These are phyloP conservation scores for Sphaceloma murrayae DNA, from an alignment of 2,329 filamentous ascomycete genomes.

Conservation along the genomic window DNA sequence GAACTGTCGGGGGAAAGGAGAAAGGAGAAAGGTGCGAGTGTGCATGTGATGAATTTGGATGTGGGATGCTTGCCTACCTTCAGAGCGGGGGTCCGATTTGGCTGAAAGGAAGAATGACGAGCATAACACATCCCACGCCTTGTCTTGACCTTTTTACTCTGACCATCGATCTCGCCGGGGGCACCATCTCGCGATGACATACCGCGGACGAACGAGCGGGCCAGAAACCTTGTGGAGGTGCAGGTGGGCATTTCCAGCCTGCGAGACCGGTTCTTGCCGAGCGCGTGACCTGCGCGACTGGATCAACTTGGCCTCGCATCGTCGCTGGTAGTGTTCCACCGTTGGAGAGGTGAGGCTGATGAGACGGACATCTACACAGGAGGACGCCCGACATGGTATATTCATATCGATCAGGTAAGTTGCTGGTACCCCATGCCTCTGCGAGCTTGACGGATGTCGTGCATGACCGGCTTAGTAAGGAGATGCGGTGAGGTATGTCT, in stretches of 20 bases:
- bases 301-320: slow-evolving; percentile 10
- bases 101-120: slow-evolving; percentile 1
- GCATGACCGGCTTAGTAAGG: slow-evolving; percentile 2
- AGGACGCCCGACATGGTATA: too few species aligned
- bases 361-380: too few species aligned
- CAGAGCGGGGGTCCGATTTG: slow-evolving; percentile 2
- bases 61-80: slow-evolving; percentile 6
- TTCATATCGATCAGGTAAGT: too few species aligned
- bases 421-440: too few species aligned
- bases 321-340: slow-evolving; percentile 6
- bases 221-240: too few species aligned
- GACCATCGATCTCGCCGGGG: too few species aligned
- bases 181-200: too few species aligned
- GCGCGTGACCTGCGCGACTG: slow-evolving; percentile 1
- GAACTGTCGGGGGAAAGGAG: too few species aligned
- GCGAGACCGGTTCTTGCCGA: slow-evolving; percentile 12
- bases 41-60: slow-evolving; percentile 1
- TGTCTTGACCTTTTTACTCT: background rate
- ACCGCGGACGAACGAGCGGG: too few species aligned
- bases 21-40: background rate
- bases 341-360: background rate
- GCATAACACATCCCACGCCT: slow-evolving; percentile 3
- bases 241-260: too few species aligned
- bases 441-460: background rate
- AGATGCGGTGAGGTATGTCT: background rate